Evolutionary conservation across 2,329 filamentous ascomycete species (phyloP), one percentile per base, ranked within the genome.

Genomic region (Arthrinium puccinioides): DNA sequence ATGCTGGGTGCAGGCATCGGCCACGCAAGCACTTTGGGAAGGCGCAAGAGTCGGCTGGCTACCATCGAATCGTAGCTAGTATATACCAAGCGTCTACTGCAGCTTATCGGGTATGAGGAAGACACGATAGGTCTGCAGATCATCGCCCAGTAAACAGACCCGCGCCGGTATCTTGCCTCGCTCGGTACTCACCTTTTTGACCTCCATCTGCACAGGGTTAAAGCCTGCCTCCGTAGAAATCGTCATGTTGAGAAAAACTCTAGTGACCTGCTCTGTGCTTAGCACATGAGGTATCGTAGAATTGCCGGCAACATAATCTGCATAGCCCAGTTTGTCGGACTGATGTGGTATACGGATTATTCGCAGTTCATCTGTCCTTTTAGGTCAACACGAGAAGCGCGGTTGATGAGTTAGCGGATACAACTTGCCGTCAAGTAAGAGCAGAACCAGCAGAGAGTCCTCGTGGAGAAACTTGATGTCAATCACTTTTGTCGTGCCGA

Each of bases 391-490:
- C 30, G 13, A 4, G 5, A 5, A 8, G n/a, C 2, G 9, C 13
- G 9, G n/a, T 24, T 14, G 18, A 24, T 11, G 10, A 24, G 16
- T 20, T 6, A 21, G 27, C n/a, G 9, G 9, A 19, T 14, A 43
- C n/a, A n/a, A n/a, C 47, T 28, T 50, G 67, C 70, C 63, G 49
- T 53, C 52, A 18, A 36, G 46, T 29, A 54, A 51, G 59, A 71
- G 74, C 2, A 88, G 67, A 2, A 85, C 47, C 37, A 87, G 65
- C 2, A 88, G 54, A 0, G 63, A 67, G 10, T 68, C 58, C 38
- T 83, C 75, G 48, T 82, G 70, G 29, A 85, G 68, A 50, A 88
- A 87, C 51, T 82, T 80, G 11, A 83, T 56, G 52, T 87, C 81
- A 15, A 76, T 56, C 13, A 81, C 59, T n/a, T 56, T 60, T 9